Evolutionary conservation across 2,329 filamentous ascomycete genomes (phyloP).

Genomic region (Lachnellula cervina): DNA sequence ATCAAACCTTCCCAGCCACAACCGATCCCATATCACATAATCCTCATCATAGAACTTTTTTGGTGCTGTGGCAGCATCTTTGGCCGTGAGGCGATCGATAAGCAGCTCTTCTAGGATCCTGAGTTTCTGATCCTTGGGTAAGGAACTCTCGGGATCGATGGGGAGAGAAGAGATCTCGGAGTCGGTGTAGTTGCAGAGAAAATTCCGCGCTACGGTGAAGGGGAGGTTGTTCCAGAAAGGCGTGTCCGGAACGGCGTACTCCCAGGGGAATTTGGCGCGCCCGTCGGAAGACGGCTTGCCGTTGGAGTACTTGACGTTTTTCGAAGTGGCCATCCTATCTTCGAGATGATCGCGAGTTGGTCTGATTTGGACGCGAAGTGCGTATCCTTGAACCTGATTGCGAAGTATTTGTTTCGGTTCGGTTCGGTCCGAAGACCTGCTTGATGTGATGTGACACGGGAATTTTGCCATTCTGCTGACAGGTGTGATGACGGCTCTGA

Average conservation of each 20-base stretch:
- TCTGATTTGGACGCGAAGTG: too few relatives aligned
- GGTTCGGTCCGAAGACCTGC: too few relatives aligned
- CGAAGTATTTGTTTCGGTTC: too few relatives aligned
- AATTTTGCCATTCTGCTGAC: too few relatives aligned
- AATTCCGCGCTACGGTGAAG: conserved; percentile 3
- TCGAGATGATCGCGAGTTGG: too few relatives aligned
- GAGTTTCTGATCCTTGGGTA: not conserved
- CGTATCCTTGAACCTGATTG: too few relatives aligned
- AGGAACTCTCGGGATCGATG: conserved; percentile 2
- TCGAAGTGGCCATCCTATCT: not conserved
- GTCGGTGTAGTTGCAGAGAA: conserved; percentile 2
- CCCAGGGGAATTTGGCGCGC: conserved; percentile 2
- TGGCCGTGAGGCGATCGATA: not conserved
- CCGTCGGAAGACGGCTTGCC: not conserved
- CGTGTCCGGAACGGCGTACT: conserved; percentile 1
- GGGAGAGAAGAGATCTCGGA: not conserved
- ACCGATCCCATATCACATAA: conserved; percentile 3
- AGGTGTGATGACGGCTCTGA: too few relatives aligned
- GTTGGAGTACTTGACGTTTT: not conserved
- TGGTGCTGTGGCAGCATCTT: conserved; percentile 2
- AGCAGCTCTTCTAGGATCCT: not conserved
- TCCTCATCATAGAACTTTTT: conserved; percentile 4
- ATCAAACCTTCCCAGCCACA: conserved; percentile 3
- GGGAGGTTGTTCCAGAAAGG: conserved; percentile 4
- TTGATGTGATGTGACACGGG: too few relatives aligned